phyloP scores from a whole-genome alignment of 1,284 basidiomycete species.

The Trichosporon sp. region DNA sequence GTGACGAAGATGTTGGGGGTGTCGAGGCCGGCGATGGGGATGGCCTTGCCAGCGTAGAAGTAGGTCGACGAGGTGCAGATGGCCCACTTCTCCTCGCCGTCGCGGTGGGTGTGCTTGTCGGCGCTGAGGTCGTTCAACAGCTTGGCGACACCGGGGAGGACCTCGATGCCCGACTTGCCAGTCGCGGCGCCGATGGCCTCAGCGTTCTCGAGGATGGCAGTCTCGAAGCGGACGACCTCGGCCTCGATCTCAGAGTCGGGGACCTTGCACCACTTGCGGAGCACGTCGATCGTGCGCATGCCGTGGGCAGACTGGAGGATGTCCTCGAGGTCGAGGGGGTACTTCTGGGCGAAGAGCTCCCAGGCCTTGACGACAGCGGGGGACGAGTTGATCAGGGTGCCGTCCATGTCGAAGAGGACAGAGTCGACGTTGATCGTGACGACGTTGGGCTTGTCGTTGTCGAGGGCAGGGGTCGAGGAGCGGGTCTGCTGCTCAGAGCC shows the following conservation, averaged over 20 bases:
- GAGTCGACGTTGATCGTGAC: slow-evolving; percentile 50
- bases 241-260: slow-evolving; percentile 41
- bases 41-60: slow-evolving; percentile 49
- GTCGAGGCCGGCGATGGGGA: slow-evolving; percentile 48
- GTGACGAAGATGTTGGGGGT: slow-evolving; percentile 51
- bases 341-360: slow-evolving; percentile 44
- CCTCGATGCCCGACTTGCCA: slow-evolving; percentile 47
- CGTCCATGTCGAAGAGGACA: slow-evolving; percentile 50
- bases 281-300: slow-evolving; percentile 47
- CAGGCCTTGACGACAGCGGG: slow-evolving; percentile 50
- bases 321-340: slow-evolving; percentile 46
- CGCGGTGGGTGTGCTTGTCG: slow-evolving; percentile 33
- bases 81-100: slow-evolving; percentile 48
- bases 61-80: slow-evolving; percentile 48
- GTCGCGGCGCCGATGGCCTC: slow-evolving; percentile 36
- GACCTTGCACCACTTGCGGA: slow-evolving; percentile 49
- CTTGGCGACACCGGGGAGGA: slow-evolving; percentile 46
- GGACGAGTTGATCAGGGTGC: slow-evolving; percentile 46
- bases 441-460: slow-evolving; percentile 53
- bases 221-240: slow-evolving; percentile 49
- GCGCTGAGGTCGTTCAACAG: slow-evolving; percentile 39
- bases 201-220: slow-evolving; percentile 46
- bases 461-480: slow-evolving; percentile 60
- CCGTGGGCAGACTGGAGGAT: slow-evolving; percentile 47
- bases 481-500: slow-evolving; percentile 4